phyloP scores from a whole-genome alignment of 2,329 filamentous ascomycete genomes.

The Beauveria bassiana region DNA sequence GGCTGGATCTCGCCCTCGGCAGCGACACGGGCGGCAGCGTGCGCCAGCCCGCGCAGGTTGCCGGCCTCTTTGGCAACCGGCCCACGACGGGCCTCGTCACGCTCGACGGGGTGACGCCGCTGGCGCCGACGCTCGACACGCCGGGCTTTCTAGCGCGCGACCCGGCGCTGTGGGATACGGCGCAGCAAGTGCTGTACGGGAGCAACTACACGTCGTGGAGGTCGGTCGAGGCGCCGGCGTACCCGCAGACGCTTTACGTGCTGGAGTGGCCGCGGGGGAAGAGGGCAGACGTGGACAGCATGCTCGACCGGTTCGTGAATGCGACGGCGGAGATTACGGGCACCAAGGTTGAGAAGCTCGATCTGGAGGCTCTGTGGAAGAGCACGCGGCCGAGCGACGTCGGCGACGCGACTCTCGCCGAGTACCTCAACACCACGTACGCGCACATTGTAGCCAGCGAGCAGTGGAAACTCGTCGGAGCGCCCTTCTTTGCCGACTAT shows the following conservation, averaged over 20 bases:
- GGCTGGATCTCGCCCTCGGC: constrained; percentile 19
- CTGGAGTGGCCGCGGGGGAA: background rate
- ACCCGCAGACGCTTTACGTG: constrained; percentile 1
- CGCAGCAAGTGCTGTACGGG: constrained; percentile 1
- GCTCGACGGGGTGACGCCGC: constrained; percentile 12
- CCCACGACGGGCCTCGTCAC: constrained; percentile 12
- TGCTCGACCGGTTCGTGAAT: background rate
- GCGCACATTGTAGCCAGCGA: background rate
- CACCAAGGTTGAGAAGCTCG: background rate
- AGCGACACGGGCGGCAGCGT: constrained; percentile 17
- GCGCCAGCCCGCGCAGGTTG: constrained; percentile 12
- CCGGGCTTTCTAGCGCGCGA: constrained; percentile 13
- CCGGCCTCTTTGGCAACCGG: constrained; percentile 13
- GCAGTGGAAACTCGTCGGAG: constrained; percentile 3
- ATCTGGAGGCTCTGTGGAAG: constrained; percentile 4
- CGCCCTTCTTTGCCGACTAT: constrained; percentile 10
- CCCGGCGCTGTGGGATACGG: constrained; percentile 9
- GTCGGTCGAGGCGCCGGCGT: background rate
- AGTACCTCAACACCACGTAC: constrained; percentile 7
- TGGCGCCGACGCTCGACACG: constrained; percentile 12
- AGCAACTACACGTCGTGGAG: background rate
- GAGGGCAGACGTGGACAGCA: background rate
- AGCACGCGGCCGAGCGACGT: background rate
- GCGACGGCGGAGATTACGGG: background rate
- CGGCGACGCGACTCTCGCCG: background rate